Evolutionary conservation across 1,284 basidiomycete genomes (phyloP), one percentile per base, ranked within the genome.

Genomic region (Marasmius oreades): DNA sequence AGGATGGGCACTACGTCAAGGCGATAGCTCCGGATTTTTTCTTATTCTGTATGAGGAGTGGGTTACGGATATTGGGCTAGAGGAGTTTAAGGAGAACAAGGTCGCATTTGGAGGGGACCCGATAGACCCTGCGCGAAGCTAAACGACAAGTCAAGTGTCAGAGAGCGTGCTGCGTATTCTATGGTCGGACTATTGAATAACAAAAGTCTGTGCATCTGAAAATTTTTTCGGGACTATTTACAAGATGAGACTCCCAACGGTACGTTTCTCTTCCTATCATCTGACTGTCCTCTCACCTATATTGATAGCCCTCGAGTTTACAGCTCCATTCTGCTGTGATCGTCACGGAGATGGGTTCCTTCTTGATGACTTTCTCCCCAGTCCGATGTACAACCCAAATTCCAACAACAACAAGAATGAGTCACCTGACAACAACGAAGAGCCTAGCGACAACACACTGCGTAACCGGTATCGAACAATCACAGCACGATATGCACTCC

Each of bases 1-100:
- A 10, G 63, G 63, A 14, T 52, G 63, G n/a, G 44, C 34, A 16
- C 34, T 36, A 36, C 34, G 34, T 36, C 34, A 36, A 16, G 8
- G 16, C 8, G 8, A 8, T 16, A 8, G 34, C 8, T 36, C 8
- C 16, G 34, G 34, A 8, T 16, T 36, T 36, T 36, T 36, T 36
- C 34, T 36, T 8, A 36, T 36, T 16, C 16, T 36, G 34, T 36
- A 36, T 36, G 34, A 36, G 34, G 34, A 36, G 34, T 36, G 34
- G 34, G 34, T 8, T 16, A 8, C 34, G 34, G 34, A 36, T 16
- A 36, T 36, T 36, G 34, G 8, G 34, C 8, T 36, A 16, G 34
- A 36, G 8, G 34, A 36, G 34, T 36, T 36, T 36, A 16, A 36
- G 16, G 16, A 8, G 8, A 36, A 8, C 16, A 8, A 8, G 16